phyloP scores from a whole-genome alignment of 2,329 filamentous ascomycete genomes.

The Stemphylium beticola region DNA sequence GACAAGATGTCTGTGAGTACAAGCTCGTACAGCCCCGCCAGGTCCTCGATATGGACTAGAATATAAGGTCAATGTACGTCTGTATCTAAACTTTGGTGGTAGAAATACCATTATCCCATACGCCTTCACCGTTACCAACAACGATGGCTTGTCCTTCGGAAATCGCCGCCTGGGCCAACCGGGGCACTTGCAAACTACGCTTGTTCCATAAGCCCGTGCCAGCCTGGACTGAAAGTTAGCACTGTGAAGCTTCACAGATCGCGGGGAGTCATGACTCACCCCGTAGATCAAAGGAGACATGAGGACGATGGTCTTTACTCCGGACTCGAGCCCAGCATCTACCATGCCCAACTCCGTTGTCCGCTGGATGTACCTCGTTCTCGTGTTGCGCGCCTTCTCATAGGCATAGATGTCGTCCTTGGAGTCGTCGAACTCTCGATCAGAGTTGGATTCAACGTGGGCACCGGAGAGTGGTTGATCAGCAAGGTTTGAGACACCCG shows the following conservation, averaged over 20 bases:
- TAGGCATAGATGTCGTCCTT: not conserved
- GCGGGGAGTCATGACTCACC: not conserved
- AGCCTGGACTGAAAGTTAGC: not conserved
- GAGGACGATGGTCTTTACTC: slow-evolving; percentile 1
- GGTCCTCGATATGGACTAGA: slow-evolving; percentile 4
- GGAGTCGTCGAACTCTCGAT: slow-evolving; percentile 1
- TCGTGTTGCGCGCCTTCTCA: slow-evolving; percentile 1
- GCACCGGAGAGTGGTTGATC: not conserved
- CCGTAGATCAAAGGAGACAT: slow-evolving; percentile 4
- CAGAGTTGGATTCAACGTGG: not conserved
- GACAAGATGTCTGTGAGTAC: not conserved
- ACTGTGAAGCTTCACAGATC: not conserved
- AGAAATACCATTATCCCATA: slow-evolving; percentile 4
- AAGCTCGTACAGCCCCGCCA: slow-evolving; percentile 1
- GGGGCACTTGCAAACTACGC: slow-evolving; percentile 4
- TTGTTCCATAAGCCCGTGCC: slow-evolving; percentile 3
- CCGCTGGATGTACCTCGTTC: not conserved
- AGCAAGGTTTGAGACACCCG: slow-evolving; percentile 2
- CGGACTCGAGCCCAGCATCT: not conserved
- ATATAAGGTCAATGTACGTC: not conserved
- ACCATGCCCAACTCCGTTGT: slow-evolving; percentile 4
- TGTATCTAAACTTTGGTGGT: not conserved
- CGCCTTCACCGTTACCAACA: not conserved
- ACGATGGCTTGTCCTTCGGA: slow-evolving; percentile 2
- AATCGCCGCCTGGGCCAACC: slow-evolving; percentile 3